Base-by-base conservation (phyloP, 495 filamentous ascomycete genomes). In the Parachaetomium inaequale region DNA sequence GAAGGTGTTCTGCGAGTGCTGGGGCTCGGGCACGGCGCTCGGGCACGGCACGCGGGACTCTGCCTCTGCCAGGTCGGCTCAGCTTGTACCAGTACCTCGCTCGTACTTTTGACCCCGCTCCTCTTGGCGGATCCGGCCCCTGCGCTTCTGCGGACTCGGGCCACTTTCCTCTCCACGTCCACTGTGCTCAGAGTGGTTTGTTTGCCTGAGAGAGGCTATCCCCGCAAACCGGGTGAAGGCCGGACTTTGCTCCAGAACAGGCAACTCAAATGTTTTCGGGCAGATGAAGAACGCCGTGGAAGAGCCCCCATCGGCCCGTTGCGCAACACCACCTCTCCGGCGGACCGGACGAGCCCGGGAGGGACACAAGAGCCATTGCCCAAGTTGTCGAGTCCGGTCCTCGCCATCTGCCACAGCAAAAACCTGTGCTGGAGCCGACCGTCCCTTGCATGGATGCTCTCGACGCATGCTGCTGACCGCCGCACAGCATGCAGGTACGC, bases 401-500 rank as follows among this genome's bases (percentile, higher is more conserved):
- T 46, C 42, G 19, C 42, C 17, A 15, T 46, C n/a, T 17, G 19
- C 42, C 8, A 17, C n/a, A n/a, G n/a, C 17, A 7, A 46, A 34
- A 50, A 19, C 15, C 59, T 29, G 42, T 49, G 46, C 25, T 29
- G 4, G 12, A 28, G 25, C 29, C 31, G 21, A 29, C 58, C 55
- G 62, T 69, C 56, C 67, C 64, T 66, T 66, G 63, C 59, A 58
- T 60, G 53, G 7, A 12, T 43, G 15, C 6, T 17, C 4, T 61
- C 23, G 23, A 51, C 19, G 29, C 57, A 56, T 38, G 23, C 58
- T 61, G 63, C 58, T 61, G 61, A 21, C 59, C 56, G 28, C 50
- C 62, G 63, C 68, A 67, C 23, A 17, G 38, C 59, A 70, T 71
- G 66, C 68, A 71, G 68, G 68, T 65, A 68, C 68, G 47, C 31